Evolutionary conservation across 2,329 filamentous ascomycete species (phyloP).

Genomic region (Exophiala alcalophila): DNA sequence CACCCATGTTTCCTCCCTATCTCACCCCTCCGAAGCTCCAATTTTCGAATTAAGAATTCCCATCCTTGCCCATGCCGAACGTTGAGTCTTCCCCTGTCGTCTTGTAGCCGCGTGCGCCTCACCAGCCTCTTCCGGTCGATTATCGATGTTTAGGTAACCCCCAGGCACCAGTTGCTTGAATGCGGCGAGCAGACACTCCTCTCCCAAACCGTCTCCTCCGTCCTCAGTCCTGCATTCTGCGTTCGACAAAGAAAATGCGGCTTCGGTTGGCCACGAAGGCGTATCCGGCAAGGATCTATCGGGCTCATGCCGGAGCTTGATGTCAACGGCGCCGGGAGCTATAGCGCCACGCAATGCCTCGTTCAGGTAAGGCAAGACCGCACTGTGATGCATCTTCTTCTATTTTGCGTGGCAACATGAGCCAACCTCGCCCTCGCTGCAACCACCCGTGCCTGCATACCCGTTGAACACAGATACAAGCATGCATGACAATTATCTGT

Average conservation of each 20-base stretch:
- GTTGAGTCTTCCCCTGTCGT: no score
- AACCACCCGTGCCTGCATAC: constrained; percentile 7
- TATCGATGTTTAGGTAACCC: constrained; percentile 4
- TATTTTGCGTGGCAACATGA: no score
- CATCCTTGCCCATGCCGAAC: constrained; percentile 11
- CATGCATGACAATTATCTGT: constrained; percentile 20
- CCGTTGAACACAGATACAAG: constrained; percentile 7
- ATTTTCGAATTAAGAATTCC: constrained; percentile 1
- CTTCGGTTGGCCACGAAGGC: no score
- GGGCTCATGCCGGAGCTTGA: not conserved
- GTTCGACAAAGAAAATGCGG: not conserved
- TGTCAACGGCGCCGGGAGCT: constrained; percentile 15
- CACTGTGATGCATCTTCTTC: no score
- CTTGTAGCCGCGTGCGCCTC: constrained; percentile 1
- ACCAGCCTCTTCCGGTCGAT: constrained; percentile 15
- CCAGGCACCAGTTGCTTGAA: not conserved
- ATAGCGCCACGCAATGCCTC: no score
- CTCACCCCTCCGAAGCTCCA: constrained; percentile 6
- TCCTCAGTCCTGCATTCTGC: not conserved
- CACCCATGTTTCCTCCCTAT: constrained; percentile 10
- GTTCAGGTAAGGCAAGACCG: no score
- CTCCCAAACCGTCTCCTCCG: not conserved
- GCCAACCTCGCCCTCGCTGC: constrained; percentile 13
- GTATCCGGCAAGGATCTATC: not conserved
- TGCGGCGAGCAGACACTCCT: not conserved